Conservation (phyloP, 176 grass and related monocot genomes). For the Triticum timopheevii region DNA sequence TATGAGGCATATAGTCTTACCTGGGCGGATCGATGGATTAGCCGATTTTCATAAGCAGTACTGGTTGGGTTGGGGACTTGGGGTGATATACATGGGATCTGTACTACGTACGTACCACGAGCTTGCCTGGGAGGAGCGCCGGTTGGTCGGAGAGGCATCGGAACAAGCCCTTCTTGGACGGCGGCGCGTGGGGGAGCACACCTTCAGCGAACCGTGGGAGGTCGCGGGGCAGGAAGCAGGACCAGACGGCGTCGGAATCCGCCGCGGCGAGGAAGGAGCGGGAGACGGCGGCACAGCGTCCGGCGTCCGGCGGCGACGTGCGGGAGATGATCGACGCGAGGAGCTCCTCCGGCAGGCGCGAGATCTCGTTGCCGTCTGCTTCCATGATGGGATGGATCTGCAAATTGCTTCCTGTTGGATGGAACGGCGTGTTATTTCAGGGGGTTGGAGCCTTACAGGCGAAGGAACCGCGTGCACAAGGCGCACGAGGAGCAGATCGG, state of each 20-base stretch:
- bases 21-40: no score
- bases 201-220: slow-evolving; percentile 19
- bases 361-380: neutral
- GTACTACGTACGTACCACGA: slow-evolving; percentile 11
- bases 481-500: no score
- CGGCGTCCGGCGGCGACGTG: slow-evolving; percentile 43
- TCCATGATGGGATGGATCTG: no score
- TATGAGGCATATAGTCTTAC: no score
- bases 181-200: neutral
- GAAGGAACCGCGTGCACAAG: no score
- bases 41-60: no score
- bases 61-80: no score
- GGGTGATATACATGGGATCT: neutral
- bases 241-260: slow-evolving; percentile 58
- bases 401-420: no score
- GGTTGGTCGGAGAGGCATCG: slow-evolving; percentile 39
- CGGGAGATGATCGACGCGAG: slow-evolving; percentile 30
- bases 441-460: no score
- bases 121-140: slow-evolving; percentile 37
- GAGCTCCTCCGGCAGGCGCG: slow-evolving; percentile 49
- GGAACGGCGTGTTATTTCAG: no score
- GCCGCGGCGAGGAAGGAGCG: slow-evolving; percentile 39
- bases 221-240: slow-evolving; percentile 46
- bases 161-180: slow-evolving; percentile 45
- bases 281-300: slow-evolving; percentile 36